These are phyloP conservation scores for Colletotrichum sp. DNA, from an alignment of 2,329 filamentous ascomycete species.

Conservation along the genomic window DNA sequence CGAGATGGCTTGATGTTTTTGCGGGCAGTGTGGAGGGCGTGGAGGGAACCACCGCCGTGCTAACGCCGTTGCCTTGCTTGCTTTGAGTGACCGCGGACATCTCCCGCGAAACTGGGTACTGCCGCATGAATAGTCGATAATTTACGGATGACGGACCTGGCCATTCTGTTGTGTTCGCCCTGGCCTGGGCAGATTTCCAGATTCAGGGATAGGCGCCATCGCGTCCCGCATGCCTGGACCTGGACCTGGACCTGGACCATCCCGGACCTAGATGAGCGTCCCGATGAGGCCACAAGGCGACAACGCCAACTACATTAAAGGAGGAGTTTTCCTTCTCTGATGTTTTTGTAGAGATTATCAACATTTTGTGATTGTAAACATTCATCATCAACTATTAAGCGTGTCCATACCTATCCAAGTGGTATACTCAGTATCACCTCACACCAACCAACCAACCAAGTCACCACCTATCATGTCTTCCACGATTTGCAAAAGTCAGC, in stretches of 20 bases:
- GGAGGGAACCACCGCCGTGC: background rate
- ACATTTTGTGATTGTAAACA: background rate
- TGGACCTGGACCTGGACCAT: constrained; percentile 16
- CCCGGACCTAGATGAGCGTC: constrained; percentile 8
- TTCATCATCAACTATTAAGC: background rate
- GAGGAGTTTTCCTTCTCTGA: background rate
- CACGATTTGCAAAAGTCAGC: constrained; percentile 8
- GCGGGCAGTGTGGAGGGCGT: background rate
- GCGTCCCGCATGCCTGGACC: constrained; percentile 11
- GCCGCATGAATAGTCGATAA: background rate
- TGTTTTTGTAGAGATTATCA: background rate
- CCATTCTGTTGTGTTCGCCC: constrained; percentile 6
- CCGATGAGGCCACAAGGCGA: constrained; percentile 28
- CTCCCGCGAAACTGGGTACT: constrained; percentile 3
- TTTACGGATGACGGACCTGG: background rate
- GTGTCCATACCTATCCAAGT: background rate
- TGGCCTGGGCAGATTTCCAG: background rate
- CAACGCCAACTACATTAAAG: constrained; percentile 1
- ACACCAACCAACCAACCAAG: background rate
- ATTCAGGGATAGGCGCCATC: constrained; percentile 14
- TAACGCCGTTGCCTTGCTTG: background rate
- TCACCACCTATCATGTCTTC: constrained; percentile 5
- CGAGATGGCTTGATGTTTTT: constrained; percentile 11
- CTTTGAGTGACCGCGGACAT: background rate
- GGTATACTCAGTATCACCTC: background rate